A percentile compares a stretch with the other conserved stretches of the same genome.
phyloP scores from a whole-genome alignment of 441 rosid species.

The Croton setiger region DNA sequence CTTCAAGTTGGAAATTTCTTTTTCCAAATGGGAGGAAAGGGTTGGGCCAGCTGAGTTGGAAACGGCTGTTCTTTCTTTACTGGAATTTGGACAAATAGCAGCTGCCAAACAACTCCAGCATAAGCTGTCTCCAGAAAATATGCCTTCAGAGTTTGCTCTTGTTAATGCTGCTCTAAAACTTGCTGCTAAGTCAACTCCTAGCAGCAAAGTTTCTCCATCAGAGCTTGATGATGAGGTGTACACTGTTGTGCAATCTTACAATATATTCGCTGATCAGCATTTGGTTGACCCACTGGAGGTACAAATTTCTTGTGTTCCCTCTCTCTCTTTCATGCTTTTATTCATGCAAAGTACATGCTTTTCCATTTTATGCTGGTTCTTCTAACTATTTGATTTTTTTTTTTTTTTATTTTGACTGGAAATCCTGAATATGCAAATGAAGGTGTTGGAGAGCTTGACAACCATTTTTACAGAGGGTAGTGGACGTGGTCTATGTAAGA shows the following conservation, averaged over 20 bases:
- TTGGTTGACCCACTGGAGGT: slow-evolving; percentile 71
- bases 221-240: slow-evolving; percentile 65
- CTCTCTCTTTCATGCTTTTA: not conserved
- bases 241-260: slow-evolving; percentile 55
- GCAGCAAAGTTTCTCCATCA: slow-evolving; percentile 37
- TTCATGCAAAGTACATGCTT: not conserved
- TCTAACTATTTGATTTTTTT: slow-evolving; percentile 10
- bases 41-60: slow-evolving; percentile 87
- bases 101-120: slow-evolving; percentile 98
- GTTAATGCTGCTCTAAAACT: slow-evolving; percentile 83
- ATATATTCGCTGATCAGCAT: slow-evolving; percentile 38
- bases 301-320: slow-evolving; percentile 18
- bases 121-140: slow-evolving; percentile 75
- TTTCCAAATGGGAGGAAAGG: slow-evolving; percentile 96
- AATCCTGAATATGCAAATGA: slow-evolving; percentile 22
- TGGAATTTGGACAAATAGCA: slow-evolving; percentile 94
- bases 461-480: slow-evolving; percentile 69
- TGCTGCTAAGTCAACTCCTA: slow-evolving; percentile 71
- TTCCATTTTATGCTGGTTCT: slow-evolving; percentile 6
- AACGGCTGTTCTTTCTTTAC: slow-evolving; percentile 87
- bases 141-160: slow-evolving; percentile 74
- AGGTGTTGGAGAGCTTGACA: slow-evolving; percentile 82
- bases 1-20: slow-evolving; percentile 57
- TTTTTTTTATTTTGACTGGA: slow-evolving; percentile 15
- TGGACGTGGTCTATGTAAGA: slow-evolving; percentile 85